These are phyloP conservation scores for Penicillium sp. DNA, from an alignment of 2,329 filamentous ascomycete species.

Conservation along the genomic window DNA sequence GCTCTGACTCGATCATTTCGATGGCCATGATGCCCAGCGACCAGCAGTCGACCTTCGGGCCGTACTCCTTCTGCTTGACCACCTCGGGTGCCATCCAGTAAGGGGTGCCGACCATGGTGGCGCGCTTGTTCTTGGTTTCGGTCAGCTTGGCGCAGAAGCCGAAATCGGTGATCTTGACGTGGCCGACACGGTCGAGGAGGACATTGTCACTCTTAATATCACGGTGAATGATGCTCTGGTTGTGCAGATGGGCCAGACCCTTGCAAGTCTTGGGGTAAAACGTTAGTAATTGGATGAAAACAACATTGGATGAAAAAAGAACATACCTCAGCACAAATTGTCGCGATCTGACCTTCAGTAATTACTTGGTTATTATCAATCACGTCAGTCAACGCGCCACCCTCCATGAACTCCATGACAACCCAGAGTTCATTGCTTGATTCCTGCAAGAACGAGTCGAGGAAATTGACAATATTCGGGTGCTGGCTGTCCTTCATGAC, in stretches of 20 bases:
- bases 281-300: constrained; percentile 11
- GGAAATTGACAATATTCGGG: constrained; percentile 97
- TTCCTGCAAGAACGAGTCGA: constrained; percentile 94
- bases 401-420: constrained; percentile 99
- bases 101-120: constrained; percentile 97
- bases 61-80: constrained; percentile 99
- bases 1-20: constrained; percentile 99
- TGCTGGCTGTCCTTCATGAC: constrained; percentile 99
- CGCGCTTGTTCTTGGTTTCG: constrained; percentile 92
- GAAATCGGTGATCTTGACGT: constrained; percentile 99
- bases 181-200: constrained; percentile 85
- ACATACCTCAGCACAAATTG: constrained; percentile 90
- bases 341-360: constrained; percentile 94
- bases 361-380: constrained; percentile 97
- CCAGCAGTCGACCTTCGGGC: constrained; percentile 98
- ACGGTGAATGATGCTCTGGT: constrained; percentile 95
- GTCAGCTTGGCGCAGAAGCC: constrained; percentile 99
- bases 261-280: constrained; percentile 71
- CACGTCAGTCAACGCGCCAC: constrained; percentile 92
- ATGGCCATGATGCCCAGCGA: constrained; percentile 99
- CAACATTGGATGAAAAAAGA: not conserved
- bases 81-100: constrained; percentile 99
- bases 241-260: constrained; percentile 89
- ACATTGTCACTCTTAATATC: constrained; percentile 99
- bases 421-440: constrained; percentile 97